Conservation (phyloP, 371 early-diverging fungal species). For the Zychaea mexicana region DNA sequence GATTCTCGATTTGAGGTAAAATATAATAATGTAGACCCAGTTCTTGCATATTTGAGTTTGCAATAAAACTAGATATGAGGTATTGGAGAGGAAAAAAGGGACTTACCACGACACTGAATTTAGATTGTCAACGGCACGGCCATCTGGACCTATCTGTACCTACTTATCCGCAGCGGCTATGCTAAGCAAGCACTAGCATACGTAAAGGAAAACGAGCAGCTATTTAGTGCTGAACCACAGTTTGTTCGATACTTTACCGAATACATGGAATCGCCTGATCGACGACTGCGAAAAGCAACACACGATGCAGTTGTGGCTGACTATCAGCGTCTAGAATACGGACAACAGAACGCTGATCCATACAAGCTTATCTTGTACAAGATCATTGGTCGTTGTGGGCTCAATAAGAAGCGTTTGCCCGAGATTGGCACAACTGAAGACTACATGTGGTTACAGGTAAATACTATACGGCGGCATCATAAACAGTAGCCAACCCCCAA, state of each 20-base stretch:
- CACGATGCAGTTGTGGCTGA: conserved; percentile 56
- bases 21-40: no score
- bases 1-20: conserved; percentile 55
- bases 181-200: conserved; percentile 65
- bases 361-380: conserved; percentile 88
- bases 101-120: background rate
- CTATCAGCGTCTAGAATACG: conserved; percentile 59
- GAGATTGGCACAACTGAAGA: conserved; percentile 76
- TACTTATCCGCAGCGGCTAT: conserved; percentile 77
- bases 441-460: conserved; percentile 78
- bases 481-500: no score
- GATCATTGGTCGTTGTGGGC: conserved; percentile 86
- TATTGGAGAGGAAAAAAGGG: background rate
- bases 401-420: conserved; percentile 65
- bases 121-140: conserved; percentile 66
- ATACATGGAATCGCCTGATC: conserved; percentile 55
- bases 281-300: conserved; percentile 23
- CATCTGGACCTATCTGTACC: conserved; percentile 84
- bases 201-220: conserved; percentile 53
- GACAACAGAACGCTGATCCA: conserved; percentile 65
- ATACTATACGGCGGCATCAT: background rate
- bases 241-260: conserved; percentile 71
- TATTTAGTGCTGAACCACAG: conserved; percentile 54
- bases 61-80: no score
- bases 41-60: no score